phyloP scores from a whole-genome alignment of 2,329 filamentous ascomycete species.

The Zymoseptoria pseudotritici region DNA sequence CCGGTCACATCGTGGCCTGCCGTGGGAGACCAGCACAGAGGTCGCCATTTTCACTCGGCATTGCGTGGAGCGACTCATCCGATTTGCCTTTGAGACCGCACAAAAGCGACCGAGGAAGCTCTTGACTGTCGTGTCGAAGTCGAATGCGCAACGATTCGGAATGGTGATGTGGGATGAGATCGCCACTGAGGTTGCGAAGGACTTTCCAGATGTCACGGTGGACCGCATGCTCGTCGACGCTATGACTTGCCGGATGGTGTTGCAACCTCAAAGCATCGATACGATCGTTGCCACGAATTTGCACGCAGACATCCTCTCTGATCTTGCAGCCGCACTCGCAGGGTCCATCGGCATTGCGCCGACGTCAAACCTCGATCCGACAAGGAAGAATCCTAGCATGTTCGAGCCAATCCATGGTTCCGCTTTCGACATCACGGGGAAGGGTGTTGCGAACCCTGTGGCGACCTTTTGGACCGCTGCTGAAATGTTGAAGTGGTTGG shows the following conservation, averaged over 20 bases:
- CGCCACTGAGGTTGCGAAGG: slow-evolving; percentile 45
- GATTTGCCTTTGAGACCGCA: slow-evolving; percentile 57
- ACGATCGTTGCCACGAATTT: slow-evolving; percentile 59
- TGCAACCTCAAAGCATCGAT: slow-evolving; percentile 53
- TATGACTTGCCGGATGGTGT: slow-evolving; percentile 58
- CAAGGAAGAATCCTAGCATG: slow-evolving; percentile 51
- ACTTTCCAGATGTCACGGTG: slow-evolving; percentile 51
- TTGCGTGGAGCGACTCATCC: slow-evolving; percentile 52
- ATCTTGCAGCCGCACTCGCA: slow-evolving; percentile 62
- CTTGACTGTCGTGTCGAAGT: slow-evolving; percentile 58
- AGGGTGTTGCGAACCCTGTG: slow-evolving; percentile 55
- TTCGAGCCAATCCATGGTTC: slow-evolving; percentile 54
- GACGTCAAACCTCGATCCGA: slow-evolving; percentile 61
- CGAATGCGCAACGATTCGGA: slow-evolving; percentile 58
- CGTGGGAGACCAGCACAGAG: slow-evolving; percentile 57
- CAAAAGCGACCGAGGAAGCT: slow-evolving; percentile 50
- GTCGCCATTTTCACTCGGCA: slow-evolving; percentile 57
- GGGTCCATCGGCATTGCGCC: slow-evolving; percentile 66
- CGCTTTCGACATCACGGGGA: slow-evolving; percentile 52
- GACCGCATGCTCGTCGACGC: slow-evolving; percentile 63
- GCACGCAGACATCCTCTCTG: slow-evolving; percentile 60
- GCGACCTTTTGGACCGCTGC: slow-evolving; percentile 53
- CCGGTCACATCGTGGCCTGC: slow-evolving; percentile 49
- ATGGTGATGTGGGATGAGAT: slow-evolving; percentile 65
- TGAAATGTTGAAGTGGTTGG: slow-evolving; percentile 53